Conservation (phyloP, 169 alveolate genomes). For the Eimeria acervulina region DNA sequence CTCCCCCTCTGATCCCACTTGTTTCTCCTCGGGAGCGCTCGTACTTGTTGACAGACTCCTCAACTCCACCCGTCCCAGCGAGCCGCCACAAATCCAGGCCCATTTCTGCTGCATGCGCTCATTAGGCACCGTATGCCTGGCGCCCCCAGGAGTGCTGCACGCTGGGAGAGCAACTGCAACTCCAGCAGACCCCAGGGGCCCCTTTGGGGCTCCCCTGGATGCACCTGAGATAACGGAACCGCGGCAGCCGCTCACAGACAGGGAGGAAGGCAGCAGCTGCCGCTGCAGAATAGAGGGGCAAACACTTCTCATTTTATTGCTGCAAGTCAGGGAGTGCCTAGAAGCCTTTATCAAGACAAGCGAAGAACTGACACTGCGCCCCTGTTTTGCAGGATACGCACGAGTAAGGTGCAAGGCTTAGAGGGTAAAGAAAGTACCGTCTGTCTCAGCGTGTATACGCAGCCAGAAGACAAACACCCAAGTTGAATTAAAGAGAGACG, state of each 20-base stretch:
- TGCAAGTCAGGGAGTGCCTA: background rate
- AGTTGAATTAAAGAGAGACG: background rate
- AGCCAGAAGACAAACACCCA: background rate
- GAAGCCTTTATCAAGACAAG: background rate
- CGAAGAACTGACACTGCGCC: background rate
- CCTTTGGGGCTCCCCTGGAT: background rate
- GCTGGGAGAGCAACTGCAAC: background rate
- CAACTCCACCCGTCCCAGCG: background rate
- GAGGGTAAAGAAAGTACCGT: background rate
- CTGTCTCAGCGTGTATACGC: background rate
- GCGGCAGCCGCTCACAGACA: background rate
- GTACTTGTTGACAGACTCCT: slow-evolving; percentile 13
- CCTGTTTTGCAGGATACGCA: background rate
- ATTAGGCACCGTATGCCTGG: background rate
- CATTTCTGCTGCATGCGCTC: background rate
- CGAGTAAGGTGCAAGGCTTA: background rate
- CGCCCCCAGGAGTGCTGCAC: background rate
- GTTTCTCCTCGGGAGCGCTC: background rate
- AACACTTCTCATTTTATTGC: slow-evolving; percentile 10
- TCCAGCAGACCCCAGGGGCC: background rate
- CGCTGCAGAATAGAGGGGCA: slow-evolving; percentile 25
- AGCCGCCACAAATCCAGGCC: background rate
- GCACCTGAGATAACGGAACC: background rate
- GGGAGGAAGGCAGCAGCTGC: slow-evolving; percentile 3
- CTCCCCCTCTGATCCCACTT: background rate